A percentile compares a stretch with the other conserved stretches of the same genome.
Conservation (phyloP, 2,329 filamentous ascomycete genomes). For the Xylaria sp. region DNA sequence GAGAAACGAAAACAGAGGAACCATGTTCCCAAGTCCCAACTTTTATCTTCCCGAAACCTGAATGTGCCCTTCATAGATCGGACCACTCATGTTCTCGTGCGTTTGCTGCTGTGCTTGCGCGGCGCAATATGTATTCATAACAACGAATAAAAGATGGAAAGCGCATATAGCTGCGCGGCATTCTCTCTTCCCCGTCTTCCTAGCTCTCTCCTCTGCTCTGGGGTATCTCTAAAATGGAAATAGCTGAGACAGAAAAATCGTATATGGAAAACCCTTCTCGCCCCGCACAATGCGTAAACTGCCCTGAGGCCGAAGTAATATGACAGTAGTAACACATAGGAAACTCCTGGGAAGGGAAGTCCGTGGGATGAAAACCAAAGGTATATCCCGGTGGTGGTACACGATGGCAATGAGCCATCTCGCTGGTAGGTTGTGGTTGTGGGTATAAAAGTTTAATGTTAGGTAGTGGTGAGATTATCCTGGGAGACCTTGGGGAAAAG, state of each 20-base stretch:
- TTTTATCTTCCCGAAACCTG: conserved; percentile 27
- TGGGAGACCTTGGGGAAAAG: not conserved
- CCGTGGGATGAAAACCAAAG: conserved; percentile 24
- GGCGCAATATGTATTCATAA: conserved; percentile 24
- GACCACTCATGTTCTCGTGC: conserved; percentile 23
- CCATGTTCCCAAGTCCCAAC: conserved; percentile 20
- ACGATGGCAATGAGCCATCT: conserved; percentile 39
- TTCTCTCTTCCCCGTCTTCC: conserved; percentile 30
- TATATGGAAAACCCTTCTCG: conserved; percentile 33
- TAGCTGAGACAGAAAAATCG: conserved; percentile 39
- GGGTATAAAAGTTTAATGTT: not conserved
- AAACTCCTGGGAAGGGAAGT: conserved; percentile 35
- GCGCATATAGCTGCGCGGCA: conserved; percentile 20
- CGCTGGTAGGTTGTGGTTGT: conserved; percentile 17
- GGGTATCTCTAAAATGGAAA: conserved; percentile 43
- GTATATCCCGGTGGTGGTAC: conserved; percentile 38
- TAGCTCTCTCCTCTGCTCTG: conserved; percentile 31
- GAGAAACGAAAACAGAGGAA: conserved; percentile 19
- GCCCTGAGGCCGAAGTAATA: conserved; percentile 42
- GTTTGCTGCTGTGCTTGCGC: conserved; percentile 28
- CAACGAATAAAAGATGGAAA: conserved; percentile 11
- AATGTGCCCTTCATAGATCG: conserved; percentile 14
- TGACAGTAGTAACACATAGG: conserved; percentile 39
- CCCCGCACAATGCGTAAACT: conserved; percentile 36
- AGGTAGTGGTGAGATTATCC: conserved; percentile 18